These are phyloP conservation scores for Tetramitus jugosus DNA, from an alignment of 208 protist genomes.

Conservation along the genomic window DNA sequence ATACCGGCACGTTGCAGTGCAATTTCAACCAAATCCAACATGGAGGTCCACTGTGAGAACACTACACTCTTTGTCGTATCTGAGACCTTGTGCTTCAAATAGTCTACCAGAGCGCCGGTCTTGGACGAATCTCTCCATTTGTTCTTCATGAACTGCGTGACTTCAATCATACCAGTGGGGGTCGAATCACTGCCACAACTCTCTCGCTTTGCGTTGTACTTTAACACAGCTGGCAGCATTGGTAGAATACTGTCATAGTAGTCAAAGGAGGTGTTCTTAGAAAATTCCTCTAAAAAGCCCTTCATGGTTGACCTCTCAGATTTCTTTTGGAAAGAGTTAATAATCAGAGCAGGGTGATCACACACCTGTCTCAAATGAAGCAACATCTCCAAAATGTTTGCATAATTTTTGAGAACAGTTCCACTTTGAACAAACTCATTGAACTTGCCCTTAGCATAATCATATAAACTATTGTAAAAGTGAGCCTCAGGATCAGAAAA, in stretches of 20 bases:
- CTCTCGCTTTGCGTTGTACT: not conserved
- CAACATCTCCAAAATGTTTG: constrained; percentile 84
- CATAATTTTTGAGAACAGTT: constrained; percentile 80
- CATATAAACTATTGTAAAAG: constrained; percentile 71
- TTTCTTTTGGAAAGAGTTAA: constrained; percentile 12
- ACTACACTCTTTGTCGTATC: not conserved
- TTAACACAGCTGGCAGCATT: not conserved
- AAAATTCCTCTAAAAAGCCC: not conserved
- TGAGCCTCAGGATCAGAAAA: constrained; percentile 61
- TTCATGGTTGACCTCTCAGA: not conserved
- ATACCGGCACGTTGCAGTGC: constrained; percentile 58
- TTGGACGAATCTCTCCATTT: constrained; percentile 70
- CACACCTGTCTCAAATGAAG: constrained; percentile 78
- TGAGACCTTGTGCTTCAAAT: constrained; percentile 43
- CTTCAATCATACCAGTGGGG: not conserved
- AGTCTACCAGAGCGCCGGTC: constrained; percentile 57
- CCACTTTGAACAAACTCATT: constrained; percentile 65
- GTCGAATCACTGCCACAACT: not conserved
- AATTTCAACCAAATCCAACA: constrained; percentile 87
- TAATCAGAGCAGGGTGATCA: constrained; percentile 53
- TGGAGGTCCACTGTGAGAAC: constrained; percentile 94
- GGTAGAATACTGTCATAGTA: constrained; percentile 1
- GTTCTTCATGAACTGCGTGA: constrained; percentile 7
- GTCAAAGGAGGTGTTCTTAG: not conserved
- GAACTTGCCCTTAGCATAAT: constrained; percentile 57